Evolutionary conservation across 202 grass and related monocot genomes (phyloP), one percentile per base, ranked within the genome.

Genomic region (Schoenoplectus triqueter): DNA sequence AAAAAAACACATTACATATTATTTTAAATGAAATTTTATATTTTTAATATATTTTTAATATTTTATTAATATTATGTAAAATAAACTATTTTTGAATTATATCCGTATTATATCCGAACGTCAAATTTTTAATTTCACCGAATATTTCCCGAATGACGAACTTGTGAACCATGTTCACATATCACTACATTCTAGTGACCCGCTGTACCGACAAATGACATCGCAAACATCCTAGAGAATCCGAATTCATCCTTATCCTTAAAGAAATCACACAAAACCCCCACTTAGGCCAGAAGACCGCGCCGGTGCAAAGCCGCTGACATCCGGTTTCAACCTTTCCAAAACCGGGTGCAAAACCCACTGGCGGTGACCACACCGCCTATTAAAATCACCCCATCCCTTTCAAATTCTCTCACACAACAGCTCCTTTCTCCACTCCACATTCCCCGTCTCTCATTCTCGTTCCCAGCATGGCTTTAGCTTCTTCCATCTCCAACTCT

Each of bases 301-400:
- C 64, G 66, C 77, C 67, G 57, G 40, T 49, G 82, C 80, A 81
- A 22, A 62, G 55, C 40, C 67, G 42, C 56, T 84, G 65, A 81
- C 88, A 52, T 15, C 46, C 66, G 55, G 19, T 79, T 42, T 60
- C 74, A 61, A 78, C 46, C 9, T 87, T 31, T 46, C 76, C 84
- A 84, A 97, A 89, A 95, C 92, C 86, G 71, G 86, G 85, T 86
- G 92, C 89, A 49, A 88, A 85, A 80, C 82, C 85, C 92, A 86
- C 86, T 82, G 90, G 86, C 89, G 91, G 88, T 85, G 50, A 73
- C 64, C 55, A 18, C 56, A 60, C 39, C 84, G 11, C 82, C 76
- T 75, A 57, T 86, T 68, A 44, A 80, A 69, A 14, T 49, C 63
- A 8, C n/a, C 59, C 6, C 64, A 0, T 13, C n/a, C 14, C 7